Evolutionary conservation across 192 early-diverging fungal genomes (phyloP).

Genomic region (Gorgonomyces haynaldii): DNA sequence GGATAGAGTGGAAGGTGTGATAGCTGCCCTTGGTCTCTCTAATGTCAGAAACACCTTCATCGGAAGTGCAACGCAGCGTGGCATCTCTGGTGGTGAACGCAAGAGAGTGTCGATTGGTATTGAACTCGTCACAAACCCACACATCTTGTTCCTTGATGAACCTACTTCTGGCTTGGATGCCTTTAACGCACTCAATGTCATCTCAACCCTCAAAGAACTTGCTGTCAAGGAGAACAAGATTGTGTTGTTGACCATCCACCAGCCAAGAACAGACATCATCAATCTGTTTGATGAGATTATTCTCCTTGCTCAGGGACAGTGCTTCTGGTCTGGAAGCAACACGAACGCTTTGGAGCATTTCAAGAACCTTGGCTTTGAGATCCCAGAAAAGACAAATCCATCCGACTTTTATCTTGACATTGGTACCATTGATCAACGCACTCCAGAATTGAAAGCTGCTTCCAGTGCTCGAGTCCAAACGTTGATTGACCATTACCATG

Average conservation of each 20-base stretch:
- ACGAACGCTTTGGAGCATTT: slow-evolving; percentile 4
- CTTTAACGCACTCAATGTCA: slow-evolving; percentile 50
- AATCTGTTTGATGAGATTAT: slow-evolving; percentile 68
- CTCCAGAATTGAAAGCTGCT: slow-evolving; percentile 20
- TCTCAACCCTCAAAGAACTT: slow-evolving; percentile 47
- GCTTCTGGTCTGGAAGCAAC: slow-evolving; percentile 29
- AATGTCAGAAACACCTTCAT: slow-evolving; percentile 36
- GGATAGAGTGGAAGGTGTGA: slow-evolving; percentile 44
- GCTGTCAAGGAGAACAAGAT: slow-evolving; percentile 40
- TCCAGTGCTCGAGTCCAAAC: slow-evolving; percentile 27
- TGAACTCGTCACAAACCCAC: slow-evolving; percentile 21
- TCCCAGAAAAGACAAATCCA: neutral
- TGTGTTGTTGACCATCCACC: slow-evolving; percentile 71
- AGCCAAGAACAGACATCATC: slow-evolving; percentile 64
- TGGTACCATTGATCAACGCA: slow-evolving; percentile 25
- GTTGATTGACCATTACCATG: slow-evolving; percentile 8
- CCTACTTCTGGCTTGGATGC: slow-evolving; percentile 54
- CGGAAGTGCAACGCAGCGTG: slow-evolving; percentile 39
- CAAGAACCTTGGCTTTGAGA: neutral
- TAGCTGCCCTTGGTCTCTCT: slow-evolving; percentile 47
- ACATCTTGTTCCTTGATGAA: slow-evolving; percentile 11
- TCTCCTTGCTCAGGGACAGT: slow-evolving; percentile 49
- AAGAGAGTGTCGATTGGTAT: slow-evolving; percentile 35
- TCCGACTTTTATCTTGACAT: neutral
- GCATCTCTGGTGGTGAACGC: slow-evolving; percentile 34